phyloP scores from a whole-genome alignment of 2,329 filamentous ascomycete genomes.

The Leptoxyphium fumago region DNA sequence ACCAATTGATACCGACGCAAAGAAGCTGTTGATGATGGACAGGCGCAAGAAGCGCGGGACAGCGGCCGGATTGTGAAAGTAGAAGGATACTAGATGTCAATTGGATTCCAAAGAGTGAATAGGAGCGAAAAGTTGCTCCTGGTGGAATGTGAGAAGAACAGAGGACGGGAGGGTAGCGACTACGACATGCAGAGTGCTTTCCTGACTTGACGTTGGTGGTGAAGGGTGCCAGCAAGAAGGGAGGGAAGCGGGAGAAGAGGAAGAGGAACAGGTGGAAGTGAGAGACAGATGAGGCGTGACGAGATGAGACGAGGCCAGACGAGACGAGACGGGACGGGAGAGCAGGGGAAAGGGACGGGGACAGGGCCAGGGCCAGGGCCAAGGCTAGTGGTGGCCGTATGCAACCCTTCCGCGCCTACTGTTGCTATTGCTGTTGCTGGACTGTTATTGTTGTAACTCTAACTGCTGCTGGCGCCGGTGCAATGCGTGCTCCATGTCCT shows the following conservation, averaged over 20 bases:
- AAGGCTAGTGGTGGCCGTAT: neutral
- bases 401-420: neutral
- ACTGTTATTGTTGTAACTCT: neutral
- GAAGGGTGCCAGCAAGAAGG: neutral
- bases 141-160: neutral
- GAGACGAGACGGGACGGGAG: too few species aligned
- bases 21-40: neutral
- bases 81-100: too few species aligned
- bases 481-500: neutral
- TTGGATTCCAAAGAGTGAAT: slow-evolving; percentile 1
- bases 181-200: neutral
- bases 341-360: neutral
- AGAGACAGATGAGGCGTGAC: too few species aligned
- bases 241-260: neutral
- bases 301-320: too few species aligned
- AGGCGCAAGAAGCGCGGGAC: too few species aligned
- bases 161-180: neutral
- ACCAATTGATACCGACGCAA: neutral
- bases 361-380: neutral
- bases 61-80: too few species aligned
- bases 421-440: neutral
- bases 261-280: neutral
- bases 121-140: neutral
- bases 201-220: neutral
- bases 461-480: neutral